Percentiles rank a stretch among this genome's conserved stretches.
Evolutionary conservation across 305 asterid genomes (phyloP).

Genomic region (Salvia sclarea): DNA sequence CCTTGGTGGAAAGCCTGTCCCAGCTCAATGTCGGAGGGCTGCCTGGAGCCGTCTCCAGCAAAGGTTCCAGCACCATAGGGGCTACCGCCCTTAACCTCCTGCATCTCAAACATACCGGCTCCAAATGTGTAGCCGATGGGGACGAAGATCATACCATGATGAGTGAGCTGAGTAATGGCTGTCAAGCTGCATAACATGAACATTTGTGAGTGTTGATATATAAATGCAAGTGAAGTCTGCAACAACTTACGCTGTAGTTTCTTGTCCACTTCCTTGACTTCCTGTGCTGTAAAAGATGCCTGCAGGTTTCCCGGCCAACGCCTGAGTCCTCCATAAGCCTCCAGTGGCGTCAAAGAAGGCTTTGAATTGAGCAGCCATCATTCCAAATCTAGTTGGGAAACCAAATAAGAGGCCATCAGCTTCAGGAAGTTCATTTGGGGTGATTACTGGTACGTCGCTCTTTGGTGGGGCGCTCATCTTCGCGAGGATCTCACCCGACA

Average conservation of each 20-base stretch:
- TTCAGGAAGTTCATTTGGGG: constrained; percentile 57
- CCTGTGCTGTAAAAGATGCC: constrained; percentile 75
- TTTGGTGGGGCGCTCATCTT: constrained; percentile 72
- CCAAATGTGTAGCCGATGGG: constrained; percentile 87
- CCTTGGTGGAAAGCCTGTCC: constrained; percentile 79
- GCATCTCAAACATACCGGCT: constrained; percentile 77
- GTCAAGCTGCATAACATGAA: constrained; percentile 53
- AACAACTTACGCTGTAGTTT: constrained; percentile 66
- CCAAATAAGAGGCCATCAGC: constrained; percentile 78
- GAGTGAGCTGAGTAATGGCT: constrained; percentile 78
- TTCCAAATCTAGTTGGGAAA: constrained; percentile 81
- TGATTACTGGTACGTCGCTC: constrained; percentile 63
- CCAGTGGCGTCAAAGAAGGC: constrained; percentile 78
- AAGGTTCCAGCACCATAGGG: constrained; percentile 85
- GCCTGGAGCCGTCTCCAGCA: constrained; percentile 87
- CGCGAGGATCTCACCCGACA: constrained; percentile 56
- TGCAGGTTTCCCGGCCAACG: constrained; percentile 78
- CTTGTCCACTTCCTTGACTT: constrained; percentile 81
- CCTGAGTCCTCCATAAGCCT: constrained; percentile 62
- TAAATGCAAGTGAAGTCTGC: too few species aligned
- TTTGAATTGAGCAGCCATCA: constrained; percentile 84
- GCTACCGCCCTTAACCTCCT: constrained; percentile 70
- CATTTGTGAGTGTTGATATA: too few species aligned
- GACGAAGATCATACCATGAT: constrained; percentile 83
- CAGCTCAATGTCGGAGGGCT: constrained; percentile 63